A percentile compares a stretch with the other conserved stretches of the same genome.
Evolutionary conservation across 352 stramenopile genomes (phyloP).

Genomic region (Phytopythium mirpurense): DNA sequence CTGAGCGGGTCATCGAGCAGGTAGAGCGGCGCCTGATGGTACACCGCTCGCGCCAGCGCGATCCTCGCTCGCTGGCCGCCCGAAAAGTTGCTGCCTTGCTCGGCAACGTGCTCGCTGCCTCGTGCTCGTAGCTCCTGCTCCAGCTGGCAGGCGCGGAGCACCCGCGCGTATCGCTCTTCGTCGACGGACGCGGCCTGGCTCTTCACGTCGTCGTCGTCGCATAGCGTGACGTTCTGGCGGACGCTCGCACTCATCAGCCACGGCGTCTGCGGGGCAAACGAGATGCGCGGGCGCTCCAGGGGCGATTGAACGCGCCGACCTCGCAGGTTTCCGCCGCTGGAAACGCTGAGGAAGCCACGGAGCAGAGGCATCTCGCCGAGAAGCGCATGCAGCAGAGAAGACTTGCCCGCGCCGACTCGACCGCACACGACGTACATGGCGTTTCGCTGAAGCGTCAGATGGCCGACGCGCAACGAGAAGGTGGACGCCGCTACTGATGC

Average conservation of each 20-base stretch:
- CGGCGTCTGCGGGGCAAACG: slow-evolving; percentile 74
- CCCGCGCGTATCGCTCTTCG: slow-evolving; percentile 28
- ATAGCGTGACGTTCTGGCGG: slow-evolving; percentile 60
- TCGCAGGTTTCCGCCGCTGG: background rate
- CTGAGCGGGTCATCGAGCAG: slow-evolving; percentile 89
- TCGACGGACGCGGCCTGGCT: slow-evolving; percentile 18
- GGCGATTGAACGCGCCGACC: background rate
- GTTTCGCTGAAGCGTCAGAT: slow-evolving; percentile 30
- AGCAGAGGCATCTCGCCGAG: slow-evolving; percentile 92
- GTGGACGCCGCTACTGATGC: background rate
- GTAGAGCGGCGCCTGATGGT: slow-evolving; percentile 60
- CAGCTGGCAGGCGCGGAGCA: slow-evolving; percentile 71
- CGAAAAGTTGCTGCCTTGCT: slow-evolving; percentile 83
- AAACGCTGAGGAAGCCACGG: slow-evolving; percentile 18
- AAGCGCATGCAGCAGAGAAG: slow-evolving; percentile 91
- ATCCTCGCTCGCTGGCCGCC: slow-evolving; percentile 80
- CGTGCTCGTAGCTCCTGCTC: slow-evolving; percentile 52
- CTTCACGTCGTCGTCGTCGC: slow-evolving; percentile 11
- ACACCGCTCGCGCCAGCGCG: slow-evolving; percentile 81
- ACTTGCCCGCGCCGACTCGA: slow-evolving; percentile 93
- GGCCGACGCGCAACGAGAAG: slow-evolving; percentile 46
- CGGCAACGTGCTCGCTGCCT: slow-evolving; percentile 36
- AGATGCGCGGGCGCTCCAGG: slow-evolving; percentile 12
- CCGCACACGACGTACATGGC: slow-evolving; percentile 75
- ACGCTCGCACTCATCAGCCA: slow-evolving; percentile 71